Conservation (phyloP, 768 basidiomycete species). For the Hericium coralloides region DNA sequence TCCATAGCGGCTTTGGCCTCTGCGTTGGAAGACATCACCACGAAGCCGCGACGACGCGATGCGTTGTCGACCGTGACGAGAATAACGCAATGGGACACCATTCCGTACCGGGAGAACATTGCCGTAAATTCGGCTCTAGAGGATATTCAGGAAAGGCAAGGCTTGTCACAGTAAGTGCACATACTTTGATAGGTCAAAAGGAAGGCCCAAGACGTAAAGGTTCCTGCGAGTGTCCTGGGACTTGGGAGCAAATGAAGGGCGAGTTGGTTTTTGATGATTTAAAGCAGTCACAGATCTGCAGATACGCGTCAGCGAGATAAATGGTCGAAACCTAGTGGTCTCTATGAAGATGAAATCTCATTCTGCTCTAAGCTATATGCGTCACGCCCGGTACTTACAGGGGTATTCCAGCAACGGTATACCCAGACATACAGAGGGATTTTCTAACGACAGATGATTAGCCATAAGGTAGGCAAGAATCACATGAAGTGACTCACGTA, state of each 20-base stretch:
- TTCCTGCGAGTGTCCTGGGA: conserved; percentile 55
- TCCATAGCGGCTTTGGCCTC: conserved; percentile 67
- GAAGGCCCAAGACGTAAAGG: conserved; percentile 77
- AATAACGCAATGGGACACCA: conserved; percentile 69
- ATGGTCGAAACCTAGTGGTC: no score
- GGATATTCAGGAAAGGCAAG: neutral
- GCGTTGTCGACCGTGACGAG: conserved; percentile 79
- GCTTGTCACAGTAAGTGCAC: conserved; percentile 12
- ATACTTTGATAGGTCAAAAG: conserved; percentile 74
- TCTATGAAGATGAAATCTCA: no score
- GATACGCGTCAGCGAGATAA: neutral
- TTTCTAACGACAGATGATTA: conserved; percentile 33
- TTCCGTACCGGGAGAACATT: conserved; percentile 57
- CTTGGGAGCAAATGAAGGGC: conserved; percentile 17
- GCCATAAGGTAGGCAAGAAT: conserved; percentile 2
- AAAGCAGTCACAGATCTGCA: conserved; percentile 18
- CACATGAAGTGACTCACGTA: conserved; percentile 29
- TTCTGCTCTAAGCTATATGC: no score
- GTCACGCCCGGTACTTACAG: conserved; percentile 34
- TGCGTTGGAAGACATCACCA: conserved; percentile 69
- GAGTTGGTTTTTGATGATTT: conserved; percentile 11
- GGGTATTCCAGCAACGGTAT: conserved; percentile 41
- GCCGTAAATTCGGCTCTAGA: conserved; percentile 45
- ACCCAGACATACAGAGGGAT: conserved; percentile 59
- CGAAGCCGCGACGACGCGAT: conserved; percentile 74